Evolutionary conservation across 78 protist genomes (phyloP), one percentile per base, ranked within the genome.

Genomic region (Protostelium mycophagum): DNA sequence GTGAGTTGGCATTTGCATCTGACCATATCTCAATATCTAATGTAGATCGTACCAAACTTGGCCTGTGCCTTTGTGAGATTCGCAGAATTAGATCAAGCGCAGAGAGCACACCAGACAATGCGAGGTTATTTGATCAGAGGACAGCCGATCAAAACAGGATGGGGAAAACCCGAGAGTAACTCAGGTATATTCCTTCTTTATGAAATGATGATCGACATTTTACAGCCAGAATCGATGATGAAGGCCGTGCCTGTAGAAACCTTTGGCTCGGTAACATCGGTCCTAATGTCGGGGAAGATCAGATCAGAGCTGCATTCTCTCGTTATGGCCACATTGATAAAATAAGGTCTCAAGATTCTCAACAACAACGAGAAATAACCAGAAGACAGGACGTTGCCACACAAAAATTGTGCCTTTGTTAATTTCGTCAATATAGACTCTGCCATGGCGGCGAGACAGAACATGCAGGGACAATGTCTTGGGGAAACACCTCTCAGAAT

Each of bases 241-340:
- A 90, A 0, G 86, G 83, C 28, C 35, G 35, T 29, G 92, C 94
- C 87, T 85, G 91, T 28, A 87, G 83, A 86, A 92, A 92, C 86
- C 84, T 92, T n/a, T 92, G 94, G 94, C 25, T 92, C 10, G 94
- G 94, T 9, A 92, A 85, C 85, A 88, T 92, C n/a, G 86, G 85
- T 1, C 34, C 73, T 35, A 23, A 38, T 23, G 94, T 92, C 0
- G 87, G 87, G 35, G 73, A 51, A 23, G 94, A 85, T 16, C 35
- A 5, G 16, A 83, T 92, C 28, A 37, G 88, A 36, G 63, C 38
- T 35, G 34, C 87, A 16, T 92, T 92, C 87, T 91, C 89, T 73
- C 38, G 31, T 38, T 63, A 35, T 85, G 94, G 94, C 1, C 86
- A 83, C 16, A 88, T 92, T 0, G 94, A 92, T 28, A 38, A 83